Evolutionary conservation across 768 basidiomycete genomes (phyloP).

Genomic region (Chalciporus pseudorubinellus): DNA sequence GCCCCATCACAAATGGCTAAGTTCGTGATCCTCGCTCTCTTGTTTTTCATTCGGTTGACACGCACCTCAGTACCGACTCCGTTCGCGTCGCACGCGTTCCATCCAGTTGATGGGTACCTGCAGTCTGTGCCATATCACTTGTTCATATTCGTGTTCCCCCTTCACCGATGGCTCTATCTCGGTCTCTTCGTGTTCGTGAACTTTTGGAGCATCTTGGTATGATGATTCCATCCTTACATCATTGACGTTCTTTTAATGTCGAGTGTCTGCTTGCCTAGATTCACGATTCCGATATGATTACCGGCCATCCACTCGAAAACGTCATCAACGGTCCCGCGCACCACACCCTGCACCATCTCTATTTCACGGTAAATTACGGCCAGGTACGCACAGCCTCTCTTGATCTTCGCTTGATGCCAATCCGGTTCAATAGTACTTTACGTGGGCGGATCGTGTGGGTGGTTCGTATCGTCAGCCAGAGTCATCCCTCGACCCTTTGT

Average conservation of each 20-base stretch:
- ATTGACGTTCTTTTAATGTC: background rate
- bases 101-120: slow-evolving; percentile 89
- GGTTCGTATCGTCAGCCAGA: slow-evolving; percentile 90
- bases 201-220: slow-evolving; percentile 87
- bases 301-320: slow-evolving; percentile 81
- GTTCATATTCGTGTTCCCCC: slow-evolving; percentile 85
- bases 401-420: slow-evolving; percentile 12
- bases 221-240: slow-evolving; percentile 22
- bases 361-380: slow-evolving; percentile 96
- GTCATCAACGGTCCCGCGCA: slow-evolving; percentile 98
- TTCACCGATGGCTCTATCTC: slow-evolving; percentile 84
- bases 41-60: slow-evolving; percentile 5
- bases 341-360: slow-evolving; percentile 94
- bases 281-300: slow-evolving; percentile 99
- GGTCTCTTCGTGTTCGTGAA: slow-evolving; percentile 89
- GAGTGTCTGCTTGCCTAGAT: slow-evolving; percentile 53
- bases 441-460: slow-evolving; percentile 83
- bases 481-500: slow-evolving; percentile 78
- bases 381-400: slow-evolving; percentile 53
- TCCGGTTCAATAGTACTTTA: slow-evolving; percentile 76
- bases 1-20: slow-evolving; percentile 98
- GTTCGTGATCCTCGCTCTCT: slow-evolving; percentile 43
- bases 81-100: slow-evolving; percentile 97
- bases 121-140: slow-evolving; percentile 96
- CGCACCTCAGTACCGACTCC: slow-evolving; percentile 81